phyloP scores from a whole-genome alignment of 345 rosid species.

The Mercurialis annua region DNA sequence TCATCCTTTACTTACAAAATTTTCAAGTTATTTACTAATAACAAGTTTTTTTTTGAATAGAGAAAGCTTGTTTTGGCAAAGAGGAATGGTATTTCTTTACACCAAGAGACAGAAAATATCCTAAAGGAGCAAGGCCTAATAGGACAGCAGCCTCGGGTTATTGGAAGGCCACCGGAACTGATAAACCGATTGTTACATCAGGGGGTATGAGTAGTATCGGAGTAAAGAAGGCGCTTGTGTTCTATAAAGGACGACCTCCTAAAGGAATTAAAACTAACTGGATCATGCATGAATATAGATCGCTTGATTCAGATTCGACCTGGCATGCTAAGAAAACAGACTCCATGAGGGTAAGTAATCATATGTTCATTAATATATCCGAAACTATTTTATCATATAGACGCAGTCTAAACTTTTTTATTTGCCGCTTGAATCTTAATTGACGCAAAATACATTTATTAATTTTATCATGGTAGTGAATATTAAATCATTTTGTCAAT shows the following conservation, averaged over 20 bases:
- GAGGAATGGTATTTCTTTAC: conserved; percentile 39
- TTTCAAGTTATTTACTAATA: too few relatives aligned
- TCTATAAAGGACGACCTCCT: conserved; percentile 31
- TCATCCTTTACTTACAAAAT: too few relatives aligned
- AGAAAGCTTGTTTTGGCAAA: conserved; percentile 28
- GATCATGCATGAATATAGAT: conserved; percentile 35
- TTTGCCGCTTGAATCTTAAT: too few relatives aligned
- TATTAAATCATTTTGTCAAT: too few relatives aligned
- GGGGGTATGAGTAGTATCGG: conserved; percentile 8
- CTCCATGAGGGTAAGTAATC: conserved; percentile 25
- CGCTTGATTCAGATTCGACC: conserved; percentile 12
- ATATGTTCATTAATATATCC: too few relatives aligned
- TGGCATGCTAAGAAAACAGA: conserved; percentile 15
- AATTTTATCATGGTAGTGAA: too few relatives aligned
- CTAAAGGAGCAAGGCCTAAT: conserved; percentile 35
- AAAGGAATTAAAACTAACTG: conserved; percentile 34
- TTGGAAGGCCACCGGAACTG: conserved; percentile 29
- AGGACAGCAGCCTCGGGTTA: conserved; percentile 33
- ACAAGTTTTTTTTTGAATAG: background rate
- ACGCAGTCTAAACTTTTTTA: too few relatives aligned
- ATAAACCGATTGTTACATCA: conserved; percentile 17
- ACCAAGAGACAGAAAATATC: conserved; percentile 38
- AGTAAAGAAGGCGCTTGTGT: conserved; percentile 33
- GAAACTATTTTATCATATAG: too few relatives aligned
- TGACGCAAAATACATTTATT: too few relatives aligned